Base-by-base conservation (phyloP, 2,329 filamentous ascomycete genomes). In the Pyrenophora tritici-repentis region DNA sequence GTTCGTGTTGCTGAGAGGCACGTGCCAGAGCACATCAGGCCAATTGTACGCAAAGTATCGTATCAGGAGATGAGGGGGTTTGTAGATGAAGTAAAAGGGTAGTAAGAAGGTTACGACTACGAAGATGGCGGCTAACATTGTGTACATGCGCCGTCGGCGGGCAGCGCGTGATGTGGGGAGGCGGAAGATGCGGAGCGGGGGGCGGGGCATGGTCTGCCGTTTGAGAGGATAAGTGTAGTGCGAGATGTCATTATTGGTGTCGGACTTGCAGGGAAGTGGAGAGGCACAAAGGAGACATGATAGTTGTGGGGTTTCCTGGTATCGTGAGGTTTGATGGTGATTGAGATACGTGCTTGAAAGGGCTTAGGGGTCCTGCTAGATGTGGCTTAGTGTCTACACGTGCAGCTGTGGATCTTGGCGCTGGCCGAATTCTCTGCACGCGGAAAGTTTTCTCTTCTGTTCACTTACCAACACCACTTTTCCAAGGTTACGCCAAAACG, bases 1-100 rank as follows among this genome's bases (percentile, higher is more conserved):
- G 8, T 29, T 4, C 7, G 26, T 29, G 26, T 6, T 26, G 24
- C 24, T 29, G 9, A 29, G 26, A 9, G 77, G 72, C 22, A 89
- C 81, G 59, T 89, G 86, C 80, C 88, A 96, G 12, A 96, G 79
- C 3, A 95, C 88, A 63, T 91, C 86, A 1, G 90, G 89, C 81
- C 88, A 92, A 55, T 82, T 84, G 60, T 76, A 76, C 64, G 86
- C 82, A 52, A 95, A 83, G 76, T 88, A 87, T 50, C 78, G 76
- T 68, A 96, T 88, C 31, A 96, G 73, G 38, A 82, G 73, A n/a
- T 73, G 74, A 0, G 91, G 91, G 2, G 91, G 91, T 71, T 90
- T 91, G 81, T 96, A 96, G 62, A 95, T 79, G 56, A 83, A 72
- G 76, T 91, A 94, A 48, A 73, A 43, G 72, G 80, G 50, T 0